phyloP scores from a whole-genome alignment of 768 basidiomycete genomes.

The Hemileccinum impolitum region DNA sequence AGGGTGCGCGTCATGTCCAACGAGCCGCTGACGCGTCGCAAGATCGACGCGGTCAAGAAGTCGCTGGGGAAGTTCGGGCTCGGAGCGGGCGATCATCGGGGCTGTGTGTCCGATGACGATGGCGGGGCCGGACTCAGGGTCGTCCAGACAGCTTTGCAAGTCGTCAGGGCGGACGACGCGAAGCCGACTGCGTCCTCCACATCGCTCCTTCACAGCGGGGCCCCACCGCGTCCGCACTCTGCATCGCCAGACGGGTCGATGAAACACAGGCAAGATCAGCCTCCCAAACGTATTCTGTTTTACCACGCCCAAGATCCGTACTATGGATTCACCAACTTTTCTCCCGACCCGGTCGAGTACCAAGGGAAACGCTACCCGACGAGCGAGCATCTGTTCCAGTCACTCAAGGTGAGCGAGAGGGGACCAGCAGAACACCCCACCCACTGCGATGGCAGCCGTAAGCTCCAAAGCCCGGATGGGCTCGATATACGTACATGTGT shows the following conservation, averaged over 20 bases:
- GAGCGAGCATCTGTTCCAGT: conserved; percentile 47
- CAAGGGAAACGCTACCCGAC: conserved; percentile 40
- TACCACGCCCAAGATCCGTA: conserved; percentile 31
- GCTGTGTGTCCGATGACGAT: conserved; percentile 30
- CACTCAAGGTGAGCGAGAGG: conserved; percentile 35
- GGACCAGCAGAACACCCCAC: neutral
- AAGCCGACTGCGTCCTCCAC: conserved; percentile 4
- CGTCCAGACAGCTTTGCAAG: conserved; percentile 25
- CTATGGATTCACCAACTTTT: conserved; percentile 45
- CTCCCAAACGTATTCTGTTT: conserved; percentile 30
- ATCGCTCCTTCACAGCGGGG: neutral
- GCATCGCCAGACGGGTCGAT: conserved; percentile 15
- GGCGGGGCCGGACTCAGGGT: conserved; percentile 22
- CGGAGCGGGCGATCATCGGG: conserved; percentile 27
- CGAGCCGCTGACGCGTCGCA: conserved; percentile 24
- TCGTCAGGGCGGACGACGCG: conserved; percentile 13
- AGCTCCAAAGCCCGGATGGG: too few species aligned
- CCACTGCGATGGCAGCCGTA: neutral
- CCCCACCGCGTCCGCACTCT: conserved; percentile 20
- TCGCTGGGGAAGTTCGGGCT: conserved; percentile 22
- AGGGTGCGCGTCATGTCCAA: conserved; percentile 27
- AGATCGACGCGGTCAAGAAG: conserved; percentile 31
- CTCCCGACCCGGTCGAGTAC: conserved; percentile 40
- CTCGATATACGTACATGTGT: neutral
- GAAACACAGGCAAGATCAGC: conserved; percentile 11